Base-by-base conservation (phyloP, 1,284 basidiomycete species). In the Chalciporus piperatoides region DNA sequence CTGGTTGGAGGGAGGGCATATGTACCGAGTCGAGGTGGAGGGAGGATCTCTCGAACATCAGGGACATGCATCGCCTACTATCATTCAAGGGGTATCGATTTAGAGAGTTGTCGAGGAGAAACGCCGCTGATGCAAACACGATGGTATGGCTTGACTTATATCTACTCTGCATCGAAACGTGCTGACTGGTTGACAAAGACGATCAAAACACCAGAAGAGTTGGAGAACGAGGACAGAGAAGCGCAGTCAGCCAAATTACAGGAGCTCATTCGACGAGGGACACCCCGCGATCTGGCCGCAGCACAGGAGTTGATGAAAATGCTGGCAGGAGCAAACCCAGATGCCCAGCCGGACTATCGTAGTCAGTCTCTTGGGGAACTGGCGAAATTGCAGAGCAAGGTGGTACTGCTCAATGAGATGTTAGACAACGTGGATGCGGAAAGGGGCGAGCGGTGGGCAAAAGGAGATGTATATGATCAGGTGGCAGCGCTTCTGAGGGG, bases 291-390 rank as follows among this genome's bases (percentile, higher is more conserved):
- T 69, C 79, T 99, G 6, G 91, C 90, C 0, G 92, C 90, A 9
- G 97, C 97, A 2, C 96, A 99, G 64, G 96, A 99, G 62, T 78
- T 99, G 39, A 99, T 99, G 95, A 98, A 98, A 69, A 75, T 86
- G 2, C 81, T 99, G 47, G 89, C 95, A 0, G 97, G 96, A 25
- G 96, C 96, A 1, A 92, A 98, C 67, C 95, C 95, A 0, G 92
- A 97, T 33, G 83, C 88, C 49, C 91, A 92, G 64, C 92, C 92
- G 1, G 94, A 98, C 65, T 98, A 98, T 68, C 83, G 88, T 23
- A 80, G 85, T 15, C 94, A 98, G 62, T 91, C 94, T 1, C 69
- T 92, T 33, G 83, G 82, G 3, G 97, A 99, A 61, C 82, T 99
- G 24, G 92, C 93, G 64, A 97, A 97, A 68, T 79, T 99, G 17